Evolutionary conservation across 306 rosid genomes (phyloP), one percentile per base, ranked within the genome.

Genomic region (Fagus crenata): DNA sequence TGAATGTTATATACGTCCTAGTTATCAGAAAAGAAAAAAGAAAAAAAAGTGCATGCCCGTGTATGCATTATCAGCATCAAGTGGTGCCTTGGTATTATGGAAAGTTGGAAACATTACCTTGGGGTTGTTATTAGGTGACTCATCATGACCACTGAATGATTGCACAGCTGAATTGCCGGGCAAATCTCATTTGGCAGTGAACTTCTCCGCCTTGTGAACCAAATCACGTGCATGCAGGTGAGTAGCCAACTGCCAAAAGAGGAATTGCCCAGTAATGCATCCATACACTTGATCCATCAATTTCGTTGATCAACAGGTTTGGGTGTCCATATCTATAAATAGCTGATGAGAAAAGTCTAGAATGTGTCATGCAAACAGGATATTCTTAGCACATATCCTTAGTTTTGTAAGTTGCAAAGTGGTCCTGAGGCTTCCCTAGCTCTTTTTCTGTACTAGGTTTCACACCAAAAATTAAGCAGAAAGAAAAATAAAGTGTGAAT

Each of bases 111-210:
- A 46, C 14, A 58, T 5, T 8, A 8, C 31, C 13, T 58, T 58
- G 3, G 37, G 37, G 37, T 58, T 4, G 17, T 18, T 69, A 46
- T 17, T 11, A 22, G 37, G 73, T 31, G 8, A 8, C 51, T 22
- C 28, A 22, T 22, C 28, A 22, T 22, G 28, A 22, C 28, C 28
- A 22, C 28, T 18, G 70, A n/a, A 40, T 8, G 54, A 18, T 43
- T 14, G 86, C 77, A 76, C 12, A 42, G 82, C 36, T 79, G 89
- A 78, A 86, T 91, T 84, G 85, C 92, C 18, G 92, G 88, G 85
- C 92, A 91, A 87, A 89, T 89, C 92, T 84, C 86, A 92, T 89
- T 91, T 89, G 96, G 90, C 90, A 75, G 87, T 86, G 75, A 78
- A 81, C 76, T 53, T 12, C 40, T 74, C 39, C n/a, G 7, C 39